phyloP scores from a whole-genome alignment of 345 rosid genomes.

The Murraya koenigii region DNA sequence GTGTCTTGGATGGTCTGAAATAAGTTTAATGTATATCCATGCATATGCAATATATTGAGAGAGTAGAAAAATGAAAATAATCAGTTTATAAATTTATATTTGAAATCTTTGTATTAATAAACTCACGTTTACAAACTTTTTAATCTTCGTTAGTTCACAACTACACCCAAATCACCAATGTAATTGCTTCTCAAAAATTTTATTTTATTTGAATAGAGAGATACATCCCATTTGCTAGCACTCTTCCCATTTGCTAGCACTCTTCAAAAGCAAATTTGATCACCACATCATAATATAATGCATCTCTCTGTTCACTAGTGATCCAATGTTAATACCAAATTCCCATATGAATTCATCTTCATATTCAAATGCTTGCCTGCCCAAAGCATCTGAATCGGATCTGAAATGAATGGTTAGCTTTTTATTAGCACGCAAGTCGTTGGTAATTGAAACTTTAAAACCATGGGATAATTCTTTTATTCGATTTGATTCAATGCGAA shows the following conservation, averaged over 20 bases:
- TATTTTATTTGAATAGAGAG: background rate
- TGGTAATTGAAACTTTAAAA: conserved; percentile 4
- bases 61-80: too few species aligned
- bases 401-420: background rate
- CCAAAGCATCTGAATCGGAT: background rate
- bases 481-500: too few species aligned
- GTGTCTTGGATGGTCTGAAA: too few species aligned
- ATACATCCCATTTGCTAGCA: conserved; percentile 7
- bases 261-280: conserved; percentile 7
- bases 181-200: too few species aligned
- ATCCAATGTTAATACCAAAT: background rate
- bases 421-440: background rate
- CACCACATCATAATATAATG: background rate
- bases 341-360: background rate
- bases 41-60: too few species aligned
- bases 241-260: too few species aligned
- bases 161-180: too few species aligned
- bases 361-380: background rate
- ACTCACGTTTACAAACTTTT: background rate
- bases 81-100: too few species aligned
- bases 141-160: background rate
- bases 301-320: background rate
- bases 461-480: too few species aligned
- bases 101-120: background rate
- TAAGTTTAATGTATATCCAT: too few species aligned